Evolutionary conservation across 768 basidiomycete species (phyloP).

Genomic region (Serendipita indica): DNA sequence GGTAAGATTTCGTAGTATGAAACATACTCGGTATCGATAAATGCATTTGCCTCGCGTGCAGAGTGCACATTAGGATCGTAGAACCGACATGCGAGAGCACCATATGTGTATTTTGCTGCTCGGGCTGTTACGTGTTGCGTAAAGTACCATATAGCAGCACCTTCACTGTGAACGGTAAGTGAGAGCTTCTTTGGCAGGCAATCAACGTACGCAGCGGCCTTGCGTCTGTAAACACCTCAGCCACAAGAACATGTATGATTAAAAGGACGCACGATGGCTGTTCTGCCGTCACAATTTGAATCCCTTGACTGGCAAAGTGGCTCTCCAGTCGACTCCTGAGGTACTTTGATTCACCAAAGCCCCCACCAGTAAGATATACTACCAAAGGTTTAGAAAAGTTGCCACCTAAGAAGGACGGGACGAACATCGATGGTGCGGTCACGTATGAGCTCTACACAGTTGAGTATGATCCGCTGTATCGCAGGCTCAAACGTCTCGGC

Average conservation of each 20-base stretch:
- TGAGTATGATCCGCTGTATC: background rate
- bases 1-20: background rate
- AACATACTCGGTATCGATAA: background rate
- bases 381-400: background rate
- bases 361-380: constrained; percentile 2
- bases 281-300: background rate
- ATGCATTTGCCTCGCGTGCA: background rate
- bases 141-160: background rate
- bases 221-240: background rate
- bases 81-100: background rate
- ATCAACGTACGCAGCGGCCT: background rate
- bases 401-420: no score
- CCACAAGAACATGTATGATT: background rate
- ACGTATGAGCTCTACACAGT: background rate
- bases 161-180: background rate
- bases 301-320: background rate
- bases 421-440: background rate
- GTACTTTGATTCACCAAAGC: background rate
- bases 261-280: background rate
- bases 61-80: background rate
- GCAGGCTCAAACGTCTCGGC: background rate
- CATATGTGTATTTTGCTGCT: background rate
- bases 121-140: background rate
- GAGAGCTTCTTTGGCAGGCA: background rate
- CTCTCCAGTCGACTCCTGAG: background rate